Base-by-base conservation (phyloP, 371 early-diverging fungal genomes). In the Actinomucor elegans region DNA sequence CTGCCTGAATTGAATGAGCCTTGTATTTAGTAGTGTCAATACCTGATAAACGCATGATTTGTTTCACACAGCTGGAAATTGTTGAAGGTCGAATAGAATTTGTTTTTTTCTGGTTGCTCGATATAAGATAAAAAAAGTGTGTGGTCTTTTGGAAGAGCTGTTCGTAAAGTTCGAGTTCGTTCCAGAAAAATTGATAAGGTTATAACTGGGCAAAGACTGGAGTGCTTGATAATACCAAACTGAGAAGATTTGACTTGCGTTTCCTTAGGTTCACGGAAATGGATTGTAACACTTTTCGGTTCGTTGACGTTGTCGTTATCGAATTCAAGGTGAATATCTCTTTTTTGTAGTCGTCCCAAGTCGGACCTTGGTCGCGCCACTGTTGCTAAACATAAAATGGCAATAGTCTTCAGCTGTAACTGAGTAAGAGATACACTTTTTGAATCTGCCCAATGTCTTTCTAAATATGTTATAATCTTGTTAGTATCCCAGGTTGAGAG, bases 351-450 rank as follows among this genome's bases (percentile, higher is more conserved):
- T 8, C 56, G 1, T 4, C 43, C 57, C 3, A 57, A 28, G n/a
- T 50, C 50, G 1, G 40, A 43, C 5, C 50, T 10, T 21, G 57
- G 57, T 15, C 57, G n/a, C 17, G 23, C 23, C 50, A 57, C 50
- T 1, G 57, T 57, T 10, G 36, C 35, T 12, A 57, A 33, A 32
- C 51, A 44, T 0, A 57, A 5, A 5, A 57, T 26, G 10, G 45
- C 0, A 15, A 50, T 23, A 4, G 51, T 57, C 24, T 57, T 57
- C 2, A 26, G 10, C 32, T 50, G 46, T 24, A 57, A 20, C 15
- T 17, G 28, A 0, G 45, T 12, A 2, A 54, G 26, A 42, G 18
- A 15, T 6, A 52, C 4, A 41, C 5, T 6, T 8, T n/a, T 7
- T n/a, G 18, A 32, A 4, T 24, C 18, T 9, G 42, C 21, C n/a